Evolutionary conservation across 2,329 filamentous ascomycete species (phyloP).

Genomic region (Trichoderma atroviride): DNA sequence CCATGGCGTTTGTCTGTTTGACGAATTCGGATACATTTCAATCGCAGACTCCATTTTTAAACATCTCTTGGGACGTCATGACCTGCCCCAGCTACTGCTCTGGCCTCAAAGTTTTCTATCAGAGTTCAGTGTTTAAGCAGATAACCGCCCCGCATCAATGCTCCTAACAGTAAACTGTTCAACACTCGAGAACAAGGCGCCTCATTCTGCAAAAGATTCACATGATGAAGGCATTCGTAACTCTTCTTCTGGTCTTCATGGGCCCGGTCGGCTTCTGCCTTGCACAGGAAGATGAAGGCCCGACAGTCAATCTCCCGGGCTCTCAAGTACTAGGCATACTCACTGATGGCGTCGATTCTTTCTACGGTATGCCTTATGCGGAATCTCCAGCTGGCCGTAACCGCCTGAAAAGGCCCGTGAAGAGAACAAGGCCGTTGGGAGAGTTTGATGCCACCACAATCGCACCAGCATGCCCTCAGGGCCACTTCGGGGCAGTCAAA

Average conservation of each 20-base stretch:
- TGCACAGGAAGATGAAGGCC: not conserved
- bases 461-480: conserved; percentile 61
- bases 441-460: conserved; percentile 53
- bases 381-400: conserved; percentile 60
- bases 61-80: not conserved
- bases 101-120: not conserved
- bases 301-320: not conserved
- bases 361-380: conserved; percentile 66
- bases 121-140: not conserved
- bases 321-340: not conserved
- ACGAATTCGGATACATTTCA: no score
- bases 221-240: not conserved
- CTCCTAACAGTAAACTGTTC: not conserved
- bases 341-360: conserved; percentile 52
- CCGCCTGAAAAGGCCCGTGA: conserved; percentile 62
- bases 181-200: not conserved
- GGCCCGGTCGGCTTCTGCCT: not conserved
- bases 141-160: not conserved
- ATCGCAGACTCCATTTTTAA: not conserved
- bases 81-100: not conserved
- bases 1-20: not conserved
- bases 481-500: conserved; percentile 30
- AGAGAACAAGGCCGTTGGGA: conserved; percentile 52
- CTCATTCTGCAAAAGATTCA: not conserved
- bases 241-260: not conserved